A percentile compares a stretch with the other conserved stretches of the same genome.
phyloP scores from a whole-genome alignment of 345 rosid species.

The Ceriops decandra region DNA sequence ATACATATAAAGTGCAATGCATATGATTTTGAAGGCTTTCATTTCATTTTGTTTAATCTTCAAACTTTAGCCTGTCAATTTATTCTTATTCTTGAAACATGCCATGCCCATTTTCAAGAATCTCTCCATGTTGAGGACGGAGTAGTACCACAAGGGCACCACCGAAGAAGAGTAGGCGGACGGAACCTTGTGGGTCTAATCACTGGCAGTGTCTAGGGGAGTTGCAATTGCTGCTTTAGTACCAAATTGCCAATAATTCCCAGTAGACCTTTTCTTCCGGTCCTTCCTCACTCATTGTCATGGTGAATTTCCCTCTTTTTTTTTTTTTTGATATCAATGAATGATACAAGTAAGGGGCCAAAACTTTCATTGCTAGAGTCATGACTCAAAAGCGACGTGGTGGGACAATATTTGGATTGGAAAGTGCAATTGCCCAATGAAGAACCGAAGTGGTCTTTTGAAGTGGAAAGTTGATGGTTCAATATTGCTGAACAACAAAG shows the following conservation, averaged over 20 bases:
- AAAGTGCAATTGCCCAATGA: not conserved
- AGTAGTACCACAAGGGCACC: not conserved
- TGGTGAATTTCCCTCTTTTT: not conserved
- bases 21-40: not conserved
- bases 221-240: constrained; percentile 17
- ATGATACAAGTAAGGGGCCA: not conserved
- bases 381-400: not conserved
- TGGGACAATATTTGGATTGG: not conserved
- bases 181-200: constrained; percentile 13
- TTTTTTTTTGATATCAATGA: too few relatives aligned
- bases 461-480: not conserved
- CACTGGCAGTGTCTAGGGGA: not conserved
- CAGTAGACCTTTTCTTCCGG: not conserved
- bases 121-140: too few relatives aligned
- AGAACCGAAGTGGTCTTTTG: not conserved
- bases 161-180: constrained; percentile 12
- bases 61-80: not conserved
- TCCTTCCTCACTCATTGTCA: not conserved
- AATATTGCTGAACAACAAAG: not conserved
- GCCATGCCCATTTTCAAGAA: constrained; percentile 2
- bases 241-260: constrained; percentile 31
- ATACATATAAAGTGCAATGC: not conserved
- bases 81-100: not conserved
- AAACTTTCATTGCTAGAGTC: not conserved
- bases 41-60: too few relatives aligned